Percentiles rank a stretch among this genome's conserved stretches.
Conservation (phyloP, 2,329 filamentous ascomycete genomes). For the Blastomyces silverae region DNA sequence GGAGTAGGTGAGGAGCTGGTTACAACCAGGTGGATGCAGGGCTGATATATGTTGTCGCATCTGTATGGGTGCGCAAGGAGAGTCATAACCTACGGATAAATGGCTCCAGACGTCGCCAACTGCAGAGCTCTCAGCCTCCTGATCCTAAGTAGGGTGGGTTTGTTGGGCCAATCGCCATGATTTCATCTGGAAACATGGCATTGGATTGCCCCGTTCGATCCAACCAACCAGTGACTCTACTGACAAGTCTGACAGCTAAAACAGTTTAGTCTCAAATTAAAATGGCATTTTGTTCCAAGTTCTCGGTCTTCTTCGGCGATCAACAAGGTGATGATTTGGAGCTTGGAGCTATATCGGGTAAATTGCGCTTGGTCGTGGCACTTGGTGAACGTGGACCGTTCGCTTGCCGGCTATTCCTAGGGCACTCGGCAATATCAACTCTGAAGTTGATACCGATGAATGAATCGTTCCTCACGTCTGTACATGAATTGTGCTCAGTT, state of each 20-base stretch:
- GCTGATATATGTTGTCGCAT: not conserved
- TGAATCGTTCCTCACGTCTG: not conserved
- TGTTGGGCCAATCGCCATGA: not conserved
- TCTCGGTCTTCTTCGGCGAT: not conserved
- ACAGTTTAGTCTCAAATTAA: not conserved
- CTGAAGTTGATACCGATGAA: not conserved
- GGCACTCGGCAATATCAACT: not conserved
- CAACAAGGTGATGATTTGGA: not conserved
- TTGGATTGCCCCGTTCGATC: not conserved
- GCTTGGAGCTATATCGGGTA: not conserved
- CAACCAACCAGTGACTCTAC: not conserved
- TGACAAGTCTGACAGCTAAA: not conserved
- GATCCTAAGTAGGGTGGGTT: not conserved
- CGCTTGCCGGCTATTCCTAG: not conserved
- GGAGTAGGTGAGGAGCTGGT: not conserved
- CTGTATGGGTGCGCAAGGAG: not conserved
- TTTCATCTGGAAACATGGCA: not conserved
- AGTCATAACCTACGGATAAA: not conserved
- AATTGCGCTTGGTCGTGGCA: not conserved
- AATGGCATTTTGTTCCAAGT: not conserved
- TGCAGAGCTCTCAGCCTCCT: not conserved
- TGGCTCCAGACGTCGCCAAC: not conserved
- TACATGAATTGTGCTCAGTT: not conserved
- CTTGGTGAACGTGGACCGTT: not conserved
- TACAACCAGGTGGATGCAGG: not conserved